Percentiles rank a stretch among this genome's conserved stretches.
Conservation (phyloP, 176 grass and related monocot genomes). For the Rhynchospora breviuscula region DNA sequence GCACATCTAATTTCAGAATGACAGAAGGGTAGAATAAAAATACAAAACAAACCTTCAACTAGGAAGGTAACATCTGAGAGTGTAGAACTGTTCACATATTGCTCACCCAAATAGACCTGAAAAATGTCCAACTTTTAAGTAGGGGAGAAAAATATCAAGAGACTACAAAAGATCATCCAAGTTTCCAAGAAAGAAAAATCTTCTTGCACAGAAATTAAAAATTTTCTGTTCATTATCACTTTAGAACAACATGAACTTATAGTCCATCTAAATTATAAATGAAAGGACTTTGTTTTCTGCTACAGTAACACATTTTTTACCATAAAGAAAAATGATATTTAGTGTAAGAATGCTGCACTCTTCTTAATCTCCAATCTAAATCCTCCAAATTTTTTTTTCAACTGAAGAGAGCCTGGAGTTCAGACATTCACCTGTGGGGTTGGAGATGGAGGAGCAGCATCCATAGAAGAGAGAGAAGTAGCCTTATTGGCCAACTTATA, state of each 20-base stretch:
- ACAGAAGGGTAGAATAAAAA: constrained; percentile 19
- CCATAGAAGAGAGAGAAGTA: constrained; percentile 79
- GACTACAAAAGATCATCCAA: background rate
- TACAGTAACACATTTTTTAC: background rate
- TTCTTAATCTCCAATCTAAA: background rate
- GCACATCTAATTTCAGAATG: constrained; percentile 3
- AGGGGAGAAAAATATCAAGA: background rate
- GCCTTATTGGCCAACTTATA: constrained; percentile 97
- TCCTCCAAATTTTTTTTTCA: background rate
- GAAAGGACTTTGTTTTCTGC: background rate
- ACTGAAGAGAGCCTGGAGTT: background rate
- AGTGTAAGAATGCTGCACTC: background rate
- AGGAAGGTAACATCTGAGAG: constrained; percentile 96
- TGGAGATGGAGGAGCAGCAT: constrained; percentile 91
- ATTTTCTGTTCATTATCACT: background rate
- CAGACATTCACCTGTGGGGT: constrained; percentile 66
- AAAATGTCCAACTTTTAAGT: background rate
- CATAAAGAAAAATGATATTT: background rate
- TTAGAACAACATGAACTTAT: background rate
- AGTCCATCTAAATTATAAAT: background rate
- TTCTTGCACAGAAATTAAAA: background rate
- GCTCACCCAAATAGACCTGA: constrained; percentile 95
- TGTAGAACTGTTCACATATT: constrained; percentile 92
- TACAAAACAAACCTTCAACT: constrained; percentile 71
- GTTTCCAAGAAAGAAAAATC: background rate